Percentiles rank a stretch among this genome's conserved stretches.
Conservation (phyloP, 2,329 filamentous ascomycete genomes). For the Botryotinia globosa region DNA sequence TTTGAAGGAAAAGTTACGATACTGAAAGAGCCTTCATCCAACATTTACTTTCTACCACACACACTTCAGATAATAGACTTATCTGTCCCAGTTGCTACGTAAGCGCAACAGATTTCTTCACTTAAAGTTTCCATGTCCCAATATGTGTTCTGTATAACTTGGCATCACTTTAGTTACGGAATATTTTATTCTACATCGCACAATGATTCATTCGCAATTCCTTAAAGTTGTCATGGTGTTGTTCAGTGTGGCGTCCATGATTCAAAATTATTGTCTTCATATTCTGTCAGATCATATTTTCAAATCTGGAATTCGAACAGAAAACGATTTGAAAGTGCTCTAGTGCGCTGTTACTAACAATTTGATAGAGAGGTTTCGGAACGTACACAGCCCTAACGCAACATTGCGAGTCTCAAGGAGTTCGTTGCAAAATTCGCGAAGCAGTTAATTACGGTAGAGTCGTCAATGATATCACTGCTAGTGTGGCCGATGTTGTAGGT, state of each 20-base stretch:
- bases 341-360: background rate
- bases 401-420: constrained; percentile 48
- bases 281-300: background rate
- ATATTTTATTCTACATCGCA: background rate
- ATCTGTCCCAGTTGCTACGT: constrained; percentile 13
- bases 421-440: constrained; percentile 45
- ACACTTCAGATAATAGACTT: constrained; percentile 37
- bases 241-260: background rate
- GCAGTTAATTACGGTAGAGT: constrained; percentile 42
- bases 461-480: constrained; percentile 43
- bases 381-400: constrained; percentile 45
- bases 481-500: constrained; percentile 35
- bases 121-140: background rate
- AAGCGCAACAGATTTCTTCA: background rate
- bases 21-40: constrained; percentile 24
- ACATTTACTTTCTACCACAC: constrained; percentile 48
- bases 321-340: background rate
- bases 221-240: background rate
- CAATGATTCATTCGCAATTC: background rate
- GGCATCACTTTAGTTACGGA: background rate
- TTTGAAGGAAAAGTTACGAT: constrained; percentile 24
- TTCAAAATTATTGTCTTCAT: background rate
- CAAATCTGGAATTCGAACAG: background rate
- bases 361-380: constrained; percentile 38
- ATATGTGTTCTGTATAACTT: no score